phyloP scores from a whole-genome alignment of 2,329 filamentous ascomycete genomes.

The Trichoderma lentiforme region DNA sequence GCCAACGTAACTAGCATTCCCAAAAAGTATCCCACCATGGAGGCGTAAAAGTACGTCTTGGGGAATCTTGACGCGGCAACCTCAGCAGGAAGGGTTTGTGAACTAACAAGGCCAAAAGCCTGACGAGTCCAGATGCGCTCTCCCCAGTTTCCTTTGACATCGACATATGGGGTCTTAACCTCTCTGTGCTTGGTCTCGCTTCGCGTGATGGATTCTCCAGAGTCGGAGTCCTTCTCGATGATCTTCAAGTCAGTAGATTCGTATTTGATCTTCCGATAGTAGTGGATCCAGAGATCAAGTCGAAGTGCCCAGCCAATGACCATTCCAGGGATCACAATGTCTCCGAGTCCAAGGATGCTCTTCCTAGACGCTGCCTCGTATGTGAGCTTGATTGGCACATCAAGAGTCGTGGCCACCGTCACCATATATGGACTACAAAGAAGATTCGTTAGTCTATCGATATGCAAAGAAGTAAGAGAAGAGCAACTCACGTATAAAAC shows the following conservation, averaged over 20 bases:
- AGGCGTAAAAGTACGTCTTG: slow-evolving; percentile 82
- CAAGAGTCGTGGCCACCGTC: slow-evolving; percentile 81
- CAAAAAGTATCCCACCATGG: slow-evolving; percentile 69
- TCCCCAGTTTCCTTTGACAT: slow-evolving; percentile 73
- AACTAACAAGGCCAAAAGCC: slow-evolving; percentile 26
- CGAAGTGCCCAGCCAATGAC: slow-evolving; percentile 83
- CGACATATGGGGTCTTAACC: slow-evolving; percentile 51
- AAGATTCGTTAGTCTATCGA: slow-evolving; percentile 7
- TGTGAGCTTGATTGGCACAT: slow-evolving; percentile 89
- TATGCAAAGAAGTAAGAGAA: slow-evolving; percentile 17
- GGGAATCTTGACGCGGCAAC: slow-evolving; percentile 56
- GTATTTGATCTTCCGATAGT: slow-evolving; percentile 62
- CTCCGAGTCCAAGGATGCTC: slow-evolving; percentile 88
- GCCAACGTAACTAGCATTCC: slow-evolving; percentile 75
- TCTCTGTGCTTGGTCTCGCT: slow-evolving; percentile 43
- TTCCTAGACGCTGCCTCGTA: slow-evolving; percentile 65
- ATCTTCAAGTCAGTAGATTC: slow-evolving; percentile 35
- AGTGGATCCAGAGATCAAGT: slow-evolving; percentile 87
- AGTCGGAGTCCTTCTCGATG: slow-evolving; percentile 32
- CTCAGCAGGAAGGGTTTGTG: slow-evolving; percentile 28
- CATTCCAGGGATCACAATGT: slow-evolving; percentile 89
- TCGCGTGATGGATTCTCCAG: slow-evolving; percentile 34
- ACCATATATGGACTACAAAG: slow-evolving; percentile 69
- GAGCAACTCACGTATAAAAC: slow-evolving; percentile 66
- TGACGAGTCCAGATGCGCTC: slow-evolving; percentile 72